These are phyloP conservation scores for Verticillium isaacii DNA, from an alignment of 2,329 filamentous ascomycete species.

Conservation along the genomic window DNA sequence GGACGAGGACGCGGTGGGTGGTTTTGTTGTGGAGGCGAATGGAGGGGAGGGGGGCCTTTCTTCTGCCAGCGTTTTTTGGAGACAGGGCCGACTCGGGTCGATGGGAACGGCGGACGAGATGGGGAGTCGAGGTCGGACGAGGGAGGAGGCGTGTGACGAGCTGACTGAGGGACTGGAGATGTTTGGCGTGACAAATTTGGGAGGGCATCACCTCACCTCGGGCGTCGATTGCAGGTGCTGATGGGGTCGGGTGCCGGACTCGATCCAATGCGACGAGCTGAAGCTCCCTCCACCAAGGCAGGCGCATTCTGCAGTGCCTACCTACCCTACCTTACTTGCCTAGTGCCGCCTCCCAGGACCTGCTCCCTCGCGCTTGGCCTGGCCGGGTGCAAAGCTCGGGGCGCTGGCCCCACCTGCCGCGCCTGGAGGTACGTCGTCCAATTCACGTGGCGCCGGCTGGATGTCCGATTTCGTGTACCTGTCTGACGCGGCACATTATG, in stretches of 20 bases:
- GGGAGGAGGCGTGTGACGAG: neutral
- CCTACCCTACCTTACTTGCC: neutral
- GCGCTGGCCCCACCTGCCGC: neutral
- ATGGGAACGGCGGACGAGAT: no score
- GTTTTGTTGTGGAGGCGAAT: neutral
- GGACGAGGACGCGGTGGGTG: neutral
- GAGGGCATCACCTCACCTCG: neutral
- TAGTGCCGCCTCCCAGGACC: no score
- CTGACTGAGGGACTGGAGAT: neutral
- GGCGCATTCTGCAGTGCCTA: neutral
- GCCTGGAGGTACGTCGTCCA: neutral
- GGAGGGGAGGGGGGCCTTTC: neutral
- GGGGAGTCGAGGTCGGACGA: neutral
- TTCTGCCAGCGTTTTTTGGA: neutral
- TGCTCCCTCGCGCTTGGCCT: neutral
- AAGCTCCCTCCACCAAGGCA: neutral
- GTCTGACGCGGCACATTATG: no score
- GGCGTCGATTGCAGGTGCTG: neutral
- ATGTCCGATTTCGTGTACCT: no score
- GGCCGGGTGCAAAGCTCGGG: neutral
- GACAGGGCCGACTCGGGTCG: neutral
- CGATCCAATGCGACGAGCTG: neutral
- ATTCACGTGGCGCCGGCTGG: neutral
- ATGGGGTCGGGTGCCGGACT: neutral
- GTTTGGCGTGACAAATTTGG: neutral